Base-by-base conservation (phyloP, 352 stramenopile species). In the Pythium utonaiense region DNA sequence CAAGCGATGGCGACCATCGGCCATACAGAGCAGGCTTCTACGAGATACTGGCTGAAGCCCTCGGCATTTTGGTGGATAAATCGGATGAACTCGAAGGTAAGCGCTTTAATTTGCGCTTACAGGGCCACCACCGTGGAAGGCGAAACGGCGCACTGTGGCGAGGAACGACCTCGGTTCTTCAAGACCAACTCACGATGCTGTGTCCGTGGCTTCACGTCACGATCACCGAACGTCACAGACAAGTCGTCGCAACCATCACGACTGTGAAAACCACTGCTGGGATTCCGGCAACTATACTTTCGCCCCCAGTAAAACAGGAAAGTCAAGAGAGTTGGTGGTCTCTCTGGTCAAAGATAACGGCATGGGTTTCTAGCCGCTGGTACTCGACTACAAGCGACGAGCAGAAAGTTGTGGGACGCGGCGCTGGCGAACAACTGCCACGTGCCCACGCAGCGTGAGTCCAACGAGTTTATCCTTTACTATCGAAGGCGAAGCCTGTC, bases 141-240 rank as follows among this genome's bases (percentile, higher is more conserved):
- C 45, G 28, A 3, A 50, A 56, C 25, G 16, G 24, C 6, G 25
- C 45, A 17, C 56, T 63, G 9, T 63, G 56, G 56, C 45, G 56
- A 19, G 56, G 56, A 19, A 63, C 45, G 24, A 21, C 47, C 0
- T 24, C 40, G 5, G 25, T 63, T 19, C 33, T 63, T 3, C 36
- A 48, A 22, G 56, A 63, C 27, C 33, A 52, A 42, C 56, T 63
- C 25, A 34, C 54, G 34, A 5, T 14, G 17, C 47, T 27, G 3
- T 63, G 45, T 55, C 56, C 56, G 24, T 63, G 56, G 56, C 33
- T 63, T n/a, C 47, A 57, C 56, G 30, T 63, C 27, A 50, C 47
- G 9, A 57, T 63, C 56, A 52, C 47, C 1, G 56, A 63, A 34
- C 56, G 56, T 19, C 47, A 63, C 24, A 47, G 56, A 34, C 45